A percentile compares a stretch with the other conserved stretches of the same genome.
phyloP scores from a whole-genome alignment of 2,329 filamentous ascomycete species.

The Xylariaceae sp. region DNA sequence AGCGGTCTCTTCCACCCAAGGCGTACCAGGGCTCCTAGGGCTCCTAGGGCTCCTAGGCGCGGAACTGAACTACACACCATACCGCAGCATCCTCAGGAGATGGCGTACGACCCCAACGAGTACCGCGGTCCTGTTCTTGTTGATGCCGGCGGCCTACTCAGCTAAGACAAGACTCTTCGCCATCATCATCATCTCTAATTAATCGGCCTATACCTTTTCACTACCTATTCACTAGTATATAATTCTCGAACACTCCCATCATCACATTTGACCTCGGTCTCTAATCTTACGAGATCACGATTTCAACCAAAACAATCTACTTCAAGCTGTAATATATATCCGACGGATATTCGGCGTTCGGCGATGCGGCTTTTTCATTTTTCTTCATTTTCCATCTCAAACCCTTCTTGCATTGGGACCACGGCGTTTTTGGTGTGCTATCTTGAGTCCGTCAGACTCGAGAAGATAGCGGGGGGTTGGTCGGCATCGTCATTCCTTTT shows the following conservation, averaged over 20 bases:
- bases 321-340: conserved; percentile 23
- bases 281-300: conserved; percentile 25
- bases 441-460: too few species aligned
- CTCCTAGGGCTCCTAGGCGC: conserved; percentile 31
- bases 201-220: background rate
- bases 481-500: too few species aligned
- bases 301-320: conserved; percentile 16
- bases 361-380: background rate
- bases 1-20: conserved; percentile 45
- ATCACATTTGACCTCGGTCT: background rate
- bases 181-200: background rate
- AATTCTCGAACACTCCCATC: background rate
- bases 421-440: conserved; percentile 7
- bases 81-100: conserved; percentile 37
- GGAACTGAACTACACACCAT: conserved; percentile 45
- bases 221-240: background rate
- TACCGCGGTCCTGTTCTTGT: conserved; percentile 33
- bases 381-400: too few species aligned
- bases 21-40: conserved; percentile 29
- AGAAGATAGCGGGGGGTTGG: too few species aligned
- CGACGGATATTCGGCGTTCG: conserved; percentile 10
- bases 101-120: conserved; percentile 31
- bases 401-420: background rate
- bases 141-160: conserved; percentile 39
- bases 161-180: conserved; percentile 12